Evolutionary conservation across 768 basidiomycete genomes (phyloP), one percentile per base, ranked within the genome.

Genomic region (Boletus edulis): DNA sequence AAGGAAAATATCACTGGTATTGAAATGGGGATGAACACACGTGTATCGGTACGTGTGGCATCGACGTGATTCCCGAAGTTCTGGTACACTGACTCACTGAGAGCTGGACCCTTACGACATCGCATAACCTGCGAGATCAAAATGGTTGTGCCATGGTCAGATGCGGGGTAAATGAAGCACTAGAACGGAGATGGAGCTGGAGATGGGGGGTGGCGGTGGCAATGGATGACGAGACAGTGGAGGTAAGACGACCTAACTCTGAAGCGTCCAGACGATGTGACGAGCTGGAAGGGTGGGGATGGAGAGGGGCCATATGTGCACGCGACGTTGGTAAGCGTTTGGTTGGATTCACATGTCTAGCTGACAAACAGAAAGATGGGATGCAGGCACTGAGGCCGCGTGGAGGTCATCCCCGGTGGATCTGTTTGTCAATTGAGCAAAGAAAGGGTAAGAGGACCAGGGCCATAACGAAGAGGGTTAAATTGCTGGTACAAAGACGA

Each of bases 11-110:
- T 18, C 17, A 27, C 17, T 34, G 37, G 45, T 24, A 14, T 15
- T 45, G 31, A 15, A 24, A 32, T 35, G 34, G 34, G 34, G 15
- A n/a, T 2, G 29, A 29, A 29, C 29, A 27, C 61, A 50, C 48
- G 40, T 55, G 62, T 52, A 15, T 40, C 37, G 35, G 27, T 48
- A 31, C 40, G 18, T 46, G 52, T 46, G 52, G 42, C 20, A 13
- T 52, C 29, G 46, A 22, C 32, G 46, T 37, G 50, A 43, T 41
- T 43, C 31, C 41, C 20, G 48, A 44, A 4, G 31, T 18, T 47
- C 47, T 12, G 45, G 31, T 31, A 31, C 40, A n/a, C n/a, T 39
- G 34, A 41, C 27, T 24, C 40, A 18, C n/a, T 34, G 34, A 38
- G 27, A 48, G 24, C 35, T 51, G n/a, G n/a, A 38, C 38, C 11